A percentile compares a stretch with the other conserved stretches of the same genome.
Conservation (phyloP, 768 basidiomycete genomes). For the Podaxis mareebaensis region DNA sequence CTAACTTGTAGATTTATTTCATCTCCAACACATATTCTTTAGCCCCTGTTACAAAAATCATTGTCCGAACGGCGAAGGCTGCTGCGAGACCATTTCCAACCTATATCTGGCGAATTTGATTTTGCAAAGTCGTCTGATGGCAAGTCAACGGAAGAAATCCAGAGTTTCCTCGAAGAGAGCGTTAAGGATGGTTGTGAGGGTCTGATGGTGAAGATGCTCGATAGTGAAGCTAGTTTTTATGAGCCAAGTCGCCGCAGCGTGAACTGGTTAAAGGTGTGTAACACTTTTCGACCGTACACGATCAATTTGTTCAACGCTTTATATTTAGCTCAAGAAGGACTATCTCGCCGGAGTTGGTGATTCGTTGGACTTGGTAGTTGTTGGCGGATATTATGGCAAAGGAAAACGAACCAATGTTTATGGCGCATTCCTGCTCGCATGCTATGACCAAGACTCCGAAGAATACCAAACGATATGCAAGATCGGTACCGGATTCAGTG, state of each 20-base stretch:
- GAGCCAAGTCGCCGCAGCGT: constrained; percentile 94
- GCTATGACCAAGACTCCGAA: constrained; percentile 93
- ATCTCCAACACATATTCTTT: constrained; percentile 6
- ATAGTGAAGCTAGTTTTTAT: constrained; percentile 88
- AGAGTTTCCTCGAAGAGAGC: constrained; percentile 91
- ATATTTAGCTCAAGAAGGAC: constrained; percentile 90
- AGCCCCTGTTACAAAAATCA: constrained; percentile 83
- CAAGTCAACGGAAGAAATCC: constrained; percentile 91
- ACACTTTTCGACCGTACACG: neutral
- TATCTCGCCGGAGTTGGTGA: constrained; percentile 96
- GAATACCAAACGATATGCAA: constrained; percentile 98
- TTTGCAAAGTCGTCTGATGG: constrained; percentile 92
- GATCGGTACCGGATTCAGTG: constrained; percentile 97
- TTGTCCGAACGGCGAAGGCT: constrained; percentile 77
- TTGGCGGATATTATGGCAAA: constrained; percentile 96
- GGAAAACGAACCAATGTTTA: constrained; percentile 98
- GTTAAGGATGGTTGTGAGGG: constrained; percentile 99
- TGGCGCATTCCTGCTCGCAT: constrained; percentile 96
- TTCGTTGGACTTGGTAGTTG: constrained; percentile 96
- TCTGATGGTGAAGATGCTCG: constrained; percentile 99
- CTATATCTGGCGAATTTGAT: constrained; percentile 86
- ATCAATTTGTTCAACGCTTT: constrained; percentile 7
- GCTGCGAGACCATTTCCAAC: constrained; percentile 75
- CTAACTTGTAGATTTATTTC: neutral
- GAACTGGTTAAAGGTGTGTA: constrained; percentile 92